These are phyloP conservation scores for Phlegmacium glaucopus DNA, from an alignment of 768 basidiomycete genomes.

Conservation along the genomic window DNA sequence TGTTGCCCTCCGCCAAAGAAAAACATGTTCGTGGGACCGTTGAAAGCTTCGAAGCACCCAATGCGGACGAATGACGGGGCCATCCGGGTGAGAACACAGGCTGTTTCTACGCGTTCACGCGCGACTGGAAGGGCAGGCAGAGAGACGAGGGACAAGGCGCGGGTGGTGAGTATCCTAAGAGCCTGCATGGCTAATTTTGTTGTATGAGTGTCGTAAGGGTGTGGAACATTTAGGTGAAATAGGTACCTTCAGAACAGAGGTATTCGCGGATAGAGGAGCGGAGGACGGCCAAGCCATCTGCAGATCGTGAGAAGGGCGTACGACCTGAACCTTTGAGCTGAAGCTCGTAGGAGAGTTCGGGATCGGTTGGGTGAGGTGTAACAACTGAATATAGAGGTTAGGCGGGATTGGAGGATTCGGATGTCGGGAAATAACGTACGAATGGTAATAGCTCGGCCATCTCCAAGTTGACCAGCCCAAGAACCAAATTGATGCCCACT, in stretches of 20 bases:
- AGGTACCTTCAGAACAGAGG: constrained; percentile 81
- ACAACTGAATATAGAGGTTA: constrained; percentile 45
- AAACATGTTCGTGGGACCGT: constrained; percentile 59
- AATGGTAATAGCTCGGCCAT: constrained; percentile 92
- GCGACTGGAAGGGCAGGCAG: constrained; percentile 70
- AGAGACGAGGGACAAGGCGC: constrained; percentile 76
- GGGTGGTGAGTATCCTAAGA: constrained; percentile 82
- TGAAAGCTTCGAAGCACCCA: constrained; percentile 86
- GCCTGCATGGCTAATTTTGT: constrained; percentile 49
- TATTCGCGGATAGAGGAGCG: constrained; percentile 94
- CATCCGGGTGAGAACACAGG: constrained; percentile 73
- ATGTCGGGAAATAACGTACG: constrained; percentile 26
- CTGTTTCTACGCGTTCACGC: constrained; percentile 72
- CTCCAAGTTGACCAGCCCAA: constrained; percentile 95
- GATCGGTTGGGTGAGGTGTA: constrained; percentile 66
- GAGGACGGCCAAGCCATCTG: constrained; percentile 94
- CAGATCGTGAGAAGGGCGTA: constrained; percentile 89
- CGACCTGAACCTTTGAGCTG: constrained; percentile 95
- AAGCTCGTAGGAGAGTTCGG: constrained; percentile 66
- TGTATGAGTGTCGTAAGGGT: background rate
- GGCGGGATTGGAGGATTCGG: background rate
- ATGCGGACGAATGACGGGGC: constrained; percentile 92
- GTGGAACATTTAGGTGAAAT: background rate
- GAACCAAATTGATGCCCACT: constrained; percentile 87
- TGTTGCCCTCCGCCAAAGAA: constrained; percentile 82